These are phyloP conservation scores for Colletotrichum viniferum DNA, from an alignment of 2,329 filamentous ascomycete species.

Conservation along the genomic window DNA sequence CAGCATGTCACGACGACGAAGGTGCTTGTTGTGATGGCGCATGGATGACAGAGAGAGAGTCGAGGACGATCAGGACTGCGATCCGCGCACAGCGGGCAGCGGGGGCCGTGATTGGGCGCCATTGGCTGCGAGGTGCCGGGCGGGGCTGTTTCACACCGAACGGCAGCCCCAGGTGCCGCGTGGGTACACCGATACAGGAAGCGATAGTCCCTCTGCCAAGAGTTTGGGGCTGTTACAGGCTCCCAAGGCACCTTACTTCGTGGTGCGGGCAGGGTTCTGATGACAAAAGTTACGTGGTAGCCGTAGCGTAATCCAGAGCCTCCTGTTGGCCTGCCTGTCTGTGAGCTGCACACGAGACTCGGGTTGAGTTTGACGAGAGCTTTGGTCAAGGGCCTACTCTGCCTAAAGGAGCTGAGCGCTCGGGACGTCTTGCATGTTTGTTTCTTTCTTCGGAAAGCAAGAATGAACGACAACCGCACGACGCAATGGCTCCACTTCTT, in stretches of 20 bases:
- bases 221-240: slow-evolving; percentile 20
- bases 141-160: neutral
- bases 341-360: neutral
- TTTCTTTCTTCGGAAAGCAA: slow-evolving; percentile 17
- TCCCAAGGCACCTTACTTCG: no score
- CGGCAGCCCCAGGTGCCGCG: slow-evolving; percentile 11
- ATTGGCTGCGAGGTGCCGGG: neutral
- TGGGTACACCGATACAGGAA: neutral
- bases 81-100: neutral
- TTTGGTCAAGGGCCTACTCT: neutral
- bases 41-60: neutral
- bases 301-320: neutral
- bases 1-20: neutral
- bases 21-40: neutral
- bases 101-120: neutral
- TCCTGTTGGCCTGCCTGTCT: neutral
- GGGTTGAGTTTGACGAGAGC: neutral
- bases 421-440: slow-evolving; percentile 14
- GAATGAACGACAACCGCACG: slow-evolving; percentile 5
- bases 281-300: neutral
- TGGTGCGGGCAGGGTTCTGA: neutral
- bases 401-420: neutral
- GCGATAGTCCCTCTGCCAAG: slow-evolving; percentile 6
- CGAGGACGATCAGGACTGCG: slow-evolving; percentile 8
- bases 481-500: neutral